Evolutionary conservation across 2,329 filamentous ascomycete species (phyloP).

Genomic region (Sporothrix luriei): DNA sequence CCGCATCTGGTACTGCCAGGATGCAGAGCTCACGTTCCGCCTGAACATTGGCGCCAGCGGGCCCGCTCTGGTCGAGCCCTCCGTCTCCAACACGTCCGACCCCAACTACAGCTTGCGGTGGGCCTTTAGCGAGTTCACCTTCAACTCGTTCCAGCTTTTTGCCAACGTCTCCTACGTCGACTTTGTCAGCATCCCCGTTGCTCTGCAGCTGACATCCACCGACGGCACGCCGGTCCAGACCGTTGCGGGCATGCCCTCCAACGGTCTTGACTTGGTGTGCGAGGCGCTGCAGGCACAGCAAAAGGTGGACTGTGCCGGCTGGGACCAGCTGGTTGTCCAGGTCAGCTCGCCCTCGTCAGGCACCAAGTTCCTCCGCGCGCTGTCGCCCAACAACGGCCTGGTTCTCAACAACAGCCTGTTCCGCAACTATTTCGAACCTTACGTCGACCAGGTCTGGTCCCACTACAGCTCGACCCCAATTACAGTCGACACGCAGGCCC

Average conservation of each 20-base stretch:
- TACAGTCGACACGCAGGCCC: slow-evolving; percentile 57
- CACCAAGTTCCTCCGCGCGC: slow-evolving; percentile 48
- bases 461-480: slow-evolving; percentile 52
- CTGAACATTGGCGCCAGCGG: slow-evolving; percentile 62
- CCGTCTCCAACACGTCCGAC: slow-evolving; percentile 66
- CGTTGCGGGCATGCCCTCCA: slow-evolving; percentile 54
- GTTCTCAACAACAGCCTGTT: slow-evolving; percentile 51
- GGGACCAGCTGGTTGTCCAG: slow-evolving; percentile 56
- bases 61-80: slow-evolving; percentile 73
- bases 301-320: slow-evolving; percentile 51
- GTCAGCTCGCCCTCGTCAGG: slow-evolving; percentile 41
- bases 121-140: slow-evolving; percentile 72
- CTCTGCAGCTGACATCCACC: slow-evolving; percentile 55
- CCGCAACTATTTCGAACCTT: slow-evolving; percentile 53
- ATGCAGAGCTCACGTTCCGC: slow-evolving; percentile 64
- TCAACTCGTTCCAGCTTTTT: slow-evolving; percentile 62
- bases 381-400: slow-evolving; percentile 57
- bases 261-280: slow-evolving; percentile 53
- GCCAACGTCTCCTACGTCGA: slow-evolving; percentile 75
- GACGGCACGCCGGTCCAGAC: slow-evolving; percentile 47
- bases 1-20: slow-evolving; percentile 70
- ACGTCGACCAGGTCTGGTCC: slow-evolving; percentile 57
- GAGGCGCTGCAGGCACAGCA: slow-evolving; percentile 51
- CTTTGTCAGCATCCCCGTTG: slow-evolving; percentile 69
- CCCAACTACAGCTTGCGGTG: slow-evolving; percentile 63